These are phyloP conservation scores for Amauroascus verrucosus DNA, from an alignment of 2,329 filamentous ascomycete species.

Conservation along the genomic window DNA sequence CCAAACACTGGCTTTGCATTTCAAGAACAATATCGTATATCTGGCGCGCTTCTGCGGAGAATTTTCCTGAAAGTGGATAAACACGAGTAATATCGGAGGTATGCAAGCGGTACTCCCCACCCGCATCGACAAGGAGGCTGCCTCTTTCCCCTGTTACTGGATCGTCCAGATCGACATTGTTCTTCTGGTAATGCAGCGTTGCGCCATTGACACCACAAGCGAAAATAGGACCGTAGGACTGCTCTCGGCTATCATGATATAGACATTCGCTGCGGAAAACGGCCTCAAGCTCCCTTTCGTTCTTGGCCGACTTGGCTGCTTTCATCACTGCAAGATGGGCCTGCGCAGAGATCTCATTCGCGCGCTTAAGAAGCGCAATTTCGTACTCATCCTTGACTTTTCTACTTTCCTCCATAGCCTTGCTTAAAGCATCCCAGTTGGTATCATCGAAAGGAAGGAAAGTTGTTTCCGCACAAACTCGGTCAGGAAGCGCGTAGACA, in stretches of 20 bases:
- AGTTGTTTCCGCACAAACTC: slow-evolving; percentile 60
- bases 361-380: slow-evolving; percentile 66
- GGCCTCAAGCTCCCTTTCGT: slow-evolving; percentile 76
- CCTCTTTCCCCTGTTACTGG: slow-evolving; percentile 42
- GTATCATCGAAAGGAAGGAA: slow-evolving; percentile 61
- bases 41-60: slow-evolving; percentile 56
- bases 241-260: slow-evolving; percentile 58
- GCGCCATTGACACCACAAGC: slow-evolving; percentile 73
- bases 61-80: slow-evolving; percentile 64
- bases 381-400: slow-evolving; percentile 82
- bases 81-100: slow-evolving; percentile 85
- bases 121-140: slow-evolving; percentile 75
- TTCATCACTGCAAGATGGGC: slow-evolving; percentile 67
- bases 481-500: slow-evolving; percentile 67
- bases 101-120: slow-evolving; percentile 75
- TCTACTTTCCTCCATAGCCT: slow-evolving; percentile 68
- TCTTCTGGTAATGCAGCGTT: slow-evolving; percentile 76
- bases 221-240: slow-evolving; percentile 84
- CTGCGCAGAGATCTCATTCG: slow-evolving; percentile 65
- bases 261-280: slow-evolving; percentile 65
- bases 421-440: slow-evolving; percentile 50
- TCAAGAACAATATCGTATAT: slow-evolving; percentile 68
- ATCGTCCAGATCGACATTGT: slow-evolving; percentile 60
- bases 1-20: slow-evolving; percentile 72
- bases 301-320: slow-evolving; percentile 52